Evolutionary conservation across 2,329 filamentous ascomycete species (phyloP).

Genomic region (Botrytis aclada): DNA sequence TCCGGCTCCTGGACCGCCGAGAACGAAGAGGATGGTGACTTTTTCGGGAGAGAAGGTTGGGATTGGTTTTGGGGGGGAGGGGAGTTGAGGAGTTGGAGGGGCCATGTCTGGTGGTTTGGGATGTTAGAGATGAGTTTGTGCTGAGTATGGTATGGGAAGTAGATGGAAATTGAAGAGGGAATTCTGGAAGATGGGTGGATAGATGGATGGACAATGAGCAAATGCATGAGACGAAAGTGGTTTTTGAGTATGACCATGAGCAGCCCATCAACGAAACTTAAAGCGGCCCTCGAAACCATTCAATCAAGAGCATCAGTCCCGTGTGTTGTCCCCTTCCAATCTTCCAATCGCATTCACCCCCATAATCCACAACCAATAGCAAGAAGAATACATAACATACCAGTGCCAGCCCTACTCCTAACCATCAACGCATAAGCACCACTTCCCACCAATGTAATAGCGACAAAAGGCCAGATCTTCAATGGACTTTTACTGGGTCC

Average conservation of each 20-base stretch:
- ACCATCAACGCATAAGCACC: conserved; percentile 51
- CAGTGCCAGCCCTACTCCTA: conserved; percentile 43
- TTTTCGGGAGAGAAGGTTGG: conserved; percentile 73
- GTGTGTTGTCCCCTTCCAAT: background rate
- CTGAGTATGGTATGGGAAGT: background rate
- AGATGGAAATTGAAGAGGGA: background rate
- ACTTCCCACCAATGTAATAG: conserved; percentile 46
- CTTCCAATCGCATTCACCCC: background rate
- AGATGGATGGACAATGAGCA: background rate
- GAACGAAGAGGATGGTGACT: conserved; percentile 93
- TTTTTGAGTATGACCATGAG: background rate
- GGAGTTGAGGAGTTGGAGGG: conserved; percentile 36
- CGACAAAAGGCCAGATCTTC: conserved; percentile 41
- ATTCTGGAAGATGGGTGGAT: conserved; percentile 13
- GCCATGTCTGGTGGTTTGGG: conserved; percentile 15
- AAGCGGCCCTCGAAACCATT: conserved; percentile 33
- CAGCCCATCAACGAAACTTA: conserved; percentile 17
- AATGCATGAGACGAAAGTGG: background rate
- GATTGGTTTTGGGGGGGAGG: conserved; percentile 50
- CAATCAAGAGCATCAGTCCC: background rate
- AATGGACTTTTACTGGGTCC: conserved; percentile 37
- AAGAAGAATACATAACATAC: conserved; percentile 3
- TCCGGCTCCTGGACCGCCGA: conserved; percentile 90
- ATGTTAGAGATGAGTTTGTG: background rate
- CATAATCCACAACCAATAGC: background rate